Conservation (phyloP, 1,284 basidiomycete species). For the Melampsora americana region DNA sequence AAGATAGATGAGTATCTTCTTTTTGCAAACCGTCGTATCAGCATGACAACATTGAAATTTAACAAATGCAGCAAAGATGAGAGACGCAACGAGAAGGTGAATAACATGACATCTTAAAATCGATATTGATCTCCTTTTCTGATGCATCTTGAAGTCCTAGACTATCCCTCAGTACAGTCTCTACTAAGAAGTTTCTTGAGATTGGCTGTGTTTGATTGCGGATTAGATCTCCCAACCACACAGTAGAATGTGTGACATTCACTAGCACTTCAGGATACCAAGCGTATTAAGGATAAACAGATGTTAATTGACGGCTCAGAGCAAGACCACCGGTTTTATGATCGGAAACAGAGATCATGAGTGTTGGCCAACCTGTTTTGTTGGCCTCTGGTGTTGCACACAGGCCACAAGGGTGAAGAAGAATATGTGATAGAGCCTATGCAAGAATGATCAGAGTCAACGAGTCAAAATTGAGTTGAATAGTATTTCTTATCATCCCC, state of each 20-base stretch:
- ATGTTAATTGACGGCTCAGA: slow-evolving; percentile 53
- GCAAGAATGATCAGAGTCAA: too few relatives aligned
- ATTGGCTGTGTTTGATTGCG: slow-evolving; percentile 43
- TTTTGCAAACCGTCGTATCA: too few relatives aligned
- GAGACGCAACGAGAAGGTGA: slow-evolving; percentile 53
- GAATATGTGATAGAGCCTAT: too few relatives aligned
- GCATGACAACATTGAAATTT: too few relatives aligned
- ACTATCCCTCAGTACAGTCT: slow-evolving; percentile 48
- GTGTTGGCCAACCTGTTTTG: slow-evolving; percentile 50
- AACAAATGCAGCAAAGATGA: slow-evolving; percentile 56
- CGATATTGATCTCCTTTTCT: slow-evolving; percentile 49
- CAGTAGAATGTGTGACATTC: slow-evolving; percentile 54
- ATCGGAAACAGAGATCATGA: slow-evolving; percentile 55
- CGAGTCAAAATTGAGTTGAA: too few relatives aligned
- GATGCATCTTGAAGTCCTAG: slow-evolving; percentile 50
- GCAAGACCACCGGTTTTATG: slow-evolving; percentile 56
- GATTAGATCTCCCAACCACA: slow-evolving; percentile 48
- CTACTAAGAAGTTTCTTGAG: slow-evolving; percentile 46
- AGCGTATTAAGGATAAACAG: slow-evolving; percentile 52
- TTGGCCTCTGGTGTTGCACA: slow-evolving; percentile 46
- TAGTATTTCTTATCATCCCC: too few relatives aligned
- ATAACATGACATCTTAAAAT: slow-evolving; percentile 49
- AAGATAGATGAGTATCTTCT: too few relatives aligned
- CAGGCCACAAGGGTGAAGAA: too few relatives aligned
- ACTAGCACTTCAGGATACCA: slow-evolving; percentile 53